Conservation (phyloP, 1,284 basidiomycete species). For the Meira nashicola region DNA sequence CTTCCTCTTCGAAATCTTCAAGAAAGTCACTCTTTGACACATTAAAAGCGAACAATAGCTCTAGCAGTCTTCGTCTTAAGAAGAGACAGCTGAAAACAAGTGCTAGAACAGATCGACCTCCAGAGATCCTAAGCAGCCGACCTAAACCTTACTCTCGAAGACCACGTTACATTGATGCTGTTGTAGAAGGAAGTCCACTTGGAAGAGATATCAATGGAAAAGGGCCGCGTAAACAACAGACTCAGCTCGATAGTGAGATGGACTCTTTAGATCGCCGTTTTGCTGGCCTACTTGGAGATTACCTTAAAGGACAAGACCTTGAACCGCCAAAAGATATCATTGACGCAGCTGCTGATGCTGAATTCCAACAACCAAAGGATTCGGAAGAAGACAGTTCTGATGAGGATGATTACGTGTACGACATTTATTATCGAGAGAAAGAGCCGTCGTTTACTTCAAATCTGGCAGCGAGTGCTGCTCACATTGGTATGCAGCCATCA, state of each 20-base stretch:
- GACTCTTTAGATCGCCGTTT: constrained; percentile 32
- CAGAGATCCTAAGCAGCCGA: background rate
- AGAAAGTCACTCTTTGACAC: background rate
- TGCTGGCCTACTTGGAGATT: constrained; percentile 34
- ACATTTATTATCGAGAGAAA: constrained; percentile 40
- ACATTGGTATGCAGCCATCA: constrained; percentile 1
- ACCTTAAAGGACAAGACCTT: constrained; percentile 27
- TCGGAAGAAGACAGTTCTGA: constrained; percentile 16
- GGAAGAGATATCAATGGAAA: background rate
- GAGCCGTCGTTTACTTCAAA: background rate
- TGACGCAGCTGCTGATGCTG: constrained; percentile 5
- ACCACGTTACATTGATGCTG: constrained; percentile 20
- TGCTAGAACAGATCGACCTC: too few relatives aligned
- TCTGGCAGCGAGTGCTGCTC: background rate
- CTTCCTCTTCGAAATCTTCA: background rate
- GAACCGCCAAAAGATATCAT: constrained; percentile 27
- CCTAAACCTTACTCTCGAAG: constrained; percentile 26
- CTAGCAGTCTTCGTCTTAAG: background rate
- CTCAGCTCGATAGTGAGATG: constrained; percentile 25
- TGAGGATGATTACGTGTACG: constrained; percentile 45
- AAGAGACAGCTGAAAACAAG: background rate
- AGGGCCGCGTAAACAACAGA: background rate
- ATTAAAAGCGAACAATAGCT: background rate
- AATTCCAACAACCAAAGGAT: constrained; percentile 12
- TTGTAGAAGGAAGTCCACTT: constrained; percentile 25